Conservation (phyloP, 1,284 basidiomycete genomes). For the Neotropicomus parvogracilis region DNA sequence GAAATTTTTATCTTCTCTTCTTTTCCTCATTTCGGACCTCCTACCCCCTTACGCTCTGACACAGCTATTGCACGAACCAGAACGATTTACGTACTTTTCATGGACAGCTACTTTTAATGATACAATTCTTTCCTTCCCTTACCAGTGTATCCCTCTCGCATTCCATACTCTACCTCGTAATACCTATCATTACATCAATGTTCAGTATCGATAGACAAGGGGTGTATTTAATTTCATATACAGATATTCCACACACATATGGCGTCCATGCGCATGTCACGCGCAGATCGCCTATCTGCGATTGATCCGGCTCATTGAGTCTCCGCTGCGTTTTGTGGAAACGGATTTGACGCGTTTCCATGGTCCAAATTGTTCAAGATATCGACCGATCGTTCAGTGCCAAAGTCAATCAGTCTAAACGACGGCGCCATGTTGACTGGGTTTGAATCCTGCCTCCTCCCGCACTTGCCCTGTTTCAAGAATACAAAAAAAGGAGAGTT, state of each 20-base stretch:
- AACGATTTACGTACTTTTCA: constrained; percentile 31
- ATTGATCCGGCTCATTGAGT: constrained; percentile 23
- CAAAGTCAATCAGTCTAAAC: constrained; percentile 30
- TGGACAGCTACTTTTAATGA: constrained; percentile 27
- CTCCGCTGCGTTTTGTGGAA: constrained; percentile 8
- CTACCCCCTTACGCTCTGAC: constrained; percentile 12
- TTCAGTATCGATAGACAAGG: constrained; percentile 23
- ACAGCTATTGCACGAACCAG: constrained; percentile 11
- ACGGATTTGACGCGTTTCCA: constrained; percentile 28
- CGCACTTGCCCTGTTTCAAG: constrained; percentile 29
- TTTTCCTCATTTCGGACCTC: neutral
- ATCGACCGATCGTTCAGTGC: constrained; percentile 16
- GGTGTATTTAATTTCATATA: constrained; percentile 20
- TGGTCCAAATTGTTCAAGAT: neutral
- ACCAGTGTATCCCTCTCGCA: constrained; percentile 25
- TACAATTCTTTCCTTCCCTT: constrained; percentile 4
- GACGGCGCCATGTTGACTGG: constrained; percentile 20
- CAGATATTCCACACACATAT: constrained; percentile 1
- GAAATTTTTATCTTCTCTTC: constrained; percentile 2
- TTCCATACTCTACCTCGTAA: constrained; percentile 26
- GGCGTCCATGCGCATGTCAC: constrained; percentile 9
- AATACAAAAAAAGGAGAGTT: too few species aligned
- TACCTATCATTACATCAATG: constrained; percentile 25
- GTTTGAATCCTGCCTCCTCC: constrained; percentile 18
- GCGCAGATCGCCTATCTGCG: constrained; percentile 10